Percentiles rank a stretch among this genome's conserved stretches.
Evolutionary conservation across 345 rosid species (phyloP).

Genomic region (Kernera saxatilis): DNA sequence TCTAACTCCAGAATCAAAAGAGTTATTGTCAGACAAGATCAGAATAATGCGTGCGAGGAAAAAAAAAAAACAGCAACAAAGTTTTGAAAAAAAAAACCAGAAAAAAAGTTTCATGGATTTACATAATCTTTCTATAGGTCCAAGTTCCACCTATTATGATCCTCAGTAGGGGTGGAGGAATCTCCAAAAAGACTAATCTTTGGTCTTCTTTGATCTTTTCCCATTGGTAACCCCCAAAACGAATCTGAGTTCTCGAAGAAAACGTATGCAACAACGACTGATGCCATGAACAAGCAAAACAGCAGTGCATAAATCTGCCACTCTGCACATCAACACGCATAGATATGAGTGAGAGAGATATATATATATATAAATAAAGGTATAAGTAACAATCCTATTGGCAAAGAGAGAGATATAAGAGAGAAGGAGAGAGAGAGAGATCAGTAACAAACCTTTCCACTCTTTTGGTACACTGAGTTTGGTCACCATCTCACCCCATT

Average conservation of each 20-base stretch:
- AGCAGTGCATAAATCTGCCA: constrained; percentile 90
- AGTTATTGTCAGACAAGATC: constrained; percentile 1
- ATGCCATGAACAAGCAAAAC: constrained; percentile 73
- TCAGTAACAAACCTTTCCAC: constrained; percentile 68
- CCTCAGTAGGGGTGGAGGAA: constrained; percentile 61
- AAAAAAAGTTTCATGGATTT: constrained; percentile 9
- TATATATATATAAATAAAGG: background rate
- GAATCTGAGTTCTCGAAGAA: constrained; percentile 85
- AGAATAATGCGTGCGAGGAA: background rate
- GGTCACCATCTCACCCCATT: constrained; percentile 85
- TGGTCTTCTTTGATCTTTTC: constrained; percentile 51
- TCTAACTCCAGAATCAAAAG: background rate
- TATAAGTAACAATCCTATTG: background rate
- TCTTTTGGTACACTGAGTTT: constrained; percentile 85
- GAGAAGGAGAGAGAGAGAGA: background rate
- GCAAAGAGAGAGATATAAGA: background rate
- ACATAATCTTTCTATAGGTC: constrained; percentile 59
- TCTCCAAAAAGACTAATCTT: constrained; percentile 51
- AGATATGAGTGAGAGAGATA: background rate
- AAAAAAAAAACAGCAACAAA: background rate
- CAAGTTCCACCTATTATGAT: constrained; percentile 46
- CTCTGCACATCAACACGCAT: constrained; percentile 42
- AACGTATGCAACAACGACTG: constrained; percentile 64
- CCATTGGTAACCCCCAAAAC: constrained; percentile 70
- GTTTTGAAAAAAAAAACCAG: background rate